Base-by-base conservation (phyloP, 306 rosid species). In the Purshia tridentata region DNA sequence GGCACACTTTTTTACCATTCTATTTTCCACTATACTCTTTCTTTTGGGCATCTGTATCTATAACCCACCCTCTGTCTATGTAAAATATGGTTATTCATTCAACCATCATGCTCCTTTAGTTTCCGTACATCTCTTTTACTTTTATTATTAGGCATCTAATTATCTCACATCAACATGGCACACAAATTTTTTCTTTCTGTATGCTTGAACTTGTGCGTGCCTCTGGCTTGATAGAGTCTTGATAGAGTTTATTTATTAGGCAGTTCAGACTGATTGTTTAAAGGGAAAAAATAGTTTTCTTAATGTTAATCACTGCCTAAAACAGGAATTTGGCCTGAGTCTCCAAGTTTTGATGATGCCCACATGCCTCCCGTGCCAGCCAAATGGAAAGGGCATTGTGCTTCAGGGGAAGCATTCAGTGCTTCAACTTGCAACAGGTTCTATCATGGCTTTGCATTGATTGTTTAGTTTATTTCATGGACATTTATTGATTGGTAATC, bases 271-370 rank as follows among this genome's bases (percentile, higher is more conserved):
- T 48, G 50, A 23, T 50, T 40, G 44, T 54, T 74, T 6, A 40
- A 46, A 23, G 44, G 59, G 72, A 12, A 35, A 54, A 19, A 12
- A 65, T 40, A 55, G 56, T 11, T 55, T 9, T 41, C 74, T 64
- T 22, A 57, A 62, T 79, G 62, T 70, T 75, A 72, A 53, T 51
- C 50, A 58, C 74, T 22, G 20, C 51, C 70, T 39, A 49, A 73
- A 48, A 53, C 86, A 90, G 96, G 96, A 84, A 90, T 90, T 73
- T 90, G 93, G 93, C 96, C 96, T 8, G 96, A 90, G 81, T 90
- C 93, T 46, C 88, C 93, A 57, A 90, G 96, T 64, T 90, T 90
- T 76, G 69, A 74, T 6, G 96, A 90, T 77, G 81, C 74, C 22
- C 79, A 71, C 81, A 88, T 90, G 96, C 91, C 91, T 75, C 91